A percentile compares a stretch with the other conserved stretches of the same genome.
These are phyloP conservation scores for Murraya paniculata DNA, from an alignment of 345 rosid genomes.

Conservation along the genomic window DNA sequence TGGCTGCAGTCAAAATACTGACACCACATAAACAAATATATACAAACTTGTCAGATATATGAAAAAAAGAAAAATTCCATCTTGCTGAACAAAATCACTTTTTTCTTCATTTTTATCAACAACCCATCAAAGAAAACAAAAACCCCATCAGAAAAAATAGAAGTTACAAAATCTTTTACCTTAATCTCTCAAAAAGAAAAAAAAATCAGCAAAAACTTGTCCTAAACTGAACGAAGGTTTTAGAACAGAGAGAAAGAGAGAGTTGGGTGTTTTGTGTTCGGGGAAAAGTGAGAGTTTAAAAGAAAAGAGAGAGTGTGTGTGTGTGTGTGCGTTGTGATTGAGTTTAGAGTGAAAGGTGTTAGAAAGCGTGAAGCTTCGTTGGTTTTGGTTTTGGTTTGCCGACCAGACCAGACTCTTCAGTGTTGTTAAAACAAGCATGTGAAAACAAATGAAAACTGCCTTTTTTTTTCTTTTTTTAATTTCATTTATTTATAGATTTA, in stretches of 20 bases:
- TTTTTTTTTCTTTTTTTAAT: not conserved
- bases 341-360: not conserved
- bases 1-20: conserved; percentile 4
- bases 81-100: not conserved
- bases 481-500: not conserved
- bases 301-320: not conserved
- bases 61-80: not conserved
- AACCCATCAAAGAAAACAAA: not conserved
- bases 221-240: not conserved
- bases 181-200: not conserved
- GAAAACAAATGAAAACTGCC: not conserved
- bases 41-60: conserved; percentile 5
- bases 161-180: conserved; percentile 3
- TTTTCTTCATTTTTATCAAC: not conserved
- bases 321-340: not conserved
- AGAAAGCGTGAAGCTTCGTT: conserved; percentile 10
- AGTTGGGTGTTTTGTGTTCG: not conserved
- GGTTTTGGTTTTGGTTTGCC: conserved; percentile 8
- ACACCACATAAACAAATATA: conserved; percentile 12
- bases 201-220: not conserved
- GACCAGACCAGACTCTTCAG: conserved; percentile 3
- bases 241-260: not conserved
- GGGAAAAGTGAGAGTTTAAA: conserved; percentile 7
- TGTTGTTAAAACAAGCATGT: conserved; percentile 1
- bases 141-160: not conserved